Evolutionary conservation across 148 eudicot genomes (phyloP).

Genomic region (Nyssa sinensis): DNA sequence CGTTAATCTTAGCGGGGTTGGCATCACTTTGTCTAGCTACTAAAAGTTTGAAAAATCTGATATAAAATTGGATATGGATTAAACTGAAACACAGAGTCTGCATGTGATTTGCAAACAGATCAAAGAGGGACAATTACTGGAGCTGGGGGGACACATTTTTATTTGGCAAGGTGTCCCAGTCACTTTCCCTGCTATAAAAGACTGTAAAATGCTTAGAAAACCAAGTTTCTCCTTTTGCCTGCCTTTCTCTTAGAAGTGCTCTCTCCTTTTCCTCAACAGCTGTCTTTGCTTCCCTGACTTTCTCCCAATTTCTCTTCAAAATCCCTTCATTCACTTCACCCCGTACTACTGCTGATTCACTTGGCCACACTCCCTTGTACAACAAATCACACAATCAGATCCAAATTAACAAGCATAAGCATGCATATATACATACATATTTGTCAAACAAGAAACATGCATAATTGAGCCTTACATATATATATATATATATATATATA

Average conservation of each 20-base stretch:
- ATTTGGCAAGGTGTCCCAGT: slow-evolving; percentile 71
- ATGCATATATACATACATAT: no score
- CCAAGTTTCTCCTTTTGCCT: slow-evolving; percentile 46
- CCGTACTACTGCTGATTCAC: slow-evolving; percentile 76
- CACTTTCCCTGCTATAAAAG: slow-evolving; percentile 37
- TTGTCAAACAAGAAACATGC: no score
- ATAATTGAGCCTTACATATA: no score
- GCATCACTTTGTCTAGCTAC: no score
- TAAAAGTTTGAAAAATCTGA: no score
- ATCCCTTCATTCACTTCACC: slow-evolving; percentile 65
- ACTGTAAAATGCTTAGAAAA: slow-evolving; percentile 61
- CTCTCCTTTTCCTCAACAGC: slow-evolving; percentile 59
- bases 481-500: no score
- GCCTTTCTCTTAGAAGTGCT: slow-evolving; percentile 42
- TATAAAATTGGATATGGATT: no score
- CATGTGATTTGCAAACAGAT: background rate
- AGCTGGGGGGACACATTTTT: slow-evolving; percentile 53
- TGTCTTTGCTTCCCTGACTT: slow-evolving; percentile 68
- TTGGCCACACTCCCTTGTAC: slow-evolving; percentile 45
- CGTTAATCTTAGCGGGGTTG: no score
- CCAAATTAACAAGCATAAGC: background rate
- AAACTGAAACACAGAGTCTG: background rate
- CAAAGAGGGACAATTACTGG: slow-evolving; percentile 59
- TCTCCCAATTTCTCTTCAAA: slow-evolving; percentile 62
- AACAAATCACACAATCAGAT: background rate